Conservation (phyloP, 495 filamentous ascomycete genomes). For the Pyronema omphalodes region DNA sequence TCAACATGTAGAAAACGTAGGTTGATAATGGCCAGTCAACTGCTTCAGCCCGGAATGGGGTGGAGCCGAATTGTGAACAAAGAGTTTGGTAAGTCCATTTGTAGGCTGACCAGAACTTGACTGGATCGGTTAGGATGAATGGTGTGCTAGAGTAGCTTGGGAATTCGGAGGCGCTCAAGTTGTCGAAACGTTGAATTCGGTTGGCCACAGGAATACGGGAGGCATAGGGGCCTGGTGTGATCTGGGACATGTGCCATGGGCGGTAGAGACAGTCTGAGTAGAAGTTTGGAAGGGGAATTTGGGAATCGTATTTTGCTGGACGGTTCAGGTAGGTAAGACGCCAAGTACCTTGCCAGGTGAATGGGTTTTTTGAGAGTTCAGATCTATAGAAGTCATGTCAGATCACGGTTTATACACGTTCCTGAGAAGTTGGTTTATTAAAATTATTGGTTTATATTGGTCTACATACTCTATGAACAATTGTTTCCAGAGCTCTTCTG, state of each 20-base stretch:
- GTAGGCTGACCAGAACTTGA: conserved; percentile 68
- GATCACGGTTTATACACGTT: not conserved
- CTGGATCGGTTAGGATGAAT: conserved; percentile 75
- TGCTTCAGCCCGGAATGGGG: conserved; percentile 72
- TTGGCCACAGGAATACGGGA: conserved; percentile 54
- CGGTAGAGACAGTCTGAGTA: conserved; percentile 84
- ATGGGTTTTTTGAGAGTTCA: conserved; percentile 25
- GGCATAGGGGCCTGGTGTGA: conserved; percentile 44
- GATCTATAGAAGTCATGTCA: conserved; percentile 9
- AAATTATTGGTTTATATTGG: not conserved
- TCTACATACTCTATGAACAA: conserved; percentile 66
- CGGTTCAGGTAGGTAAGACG: conserved; percentile 56
- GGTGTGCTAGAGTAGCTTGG: conserved; percentile 60
- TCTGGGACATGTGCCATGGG: conserved; percentile 77
- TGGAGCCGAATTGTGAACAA: conserved; percentile 40
- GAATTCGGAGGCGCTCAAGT: conserved; percentile 59
- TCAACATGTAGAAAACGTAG: conserved; percentile 69
- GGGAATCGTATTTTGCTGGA: conserved; percentile 30
- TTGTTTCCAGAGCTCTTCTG: conserved; percentile 81
- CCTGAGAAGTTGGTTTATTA: not conserved
- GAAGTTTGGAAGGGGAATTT: conserved; percentile 54
- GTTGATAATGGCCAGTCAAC: conserved; percentile 74
- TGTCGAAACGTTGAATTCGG: conserved; percentile 46
- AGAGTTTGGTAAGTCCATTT: conserved; percentile 54
- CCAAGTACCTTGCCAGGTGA: conserved; percentile 74